Base-by-base conservation (phyloP, 371 early-diverging fungal genomes). In the Mucor ambiguus region DNA sequence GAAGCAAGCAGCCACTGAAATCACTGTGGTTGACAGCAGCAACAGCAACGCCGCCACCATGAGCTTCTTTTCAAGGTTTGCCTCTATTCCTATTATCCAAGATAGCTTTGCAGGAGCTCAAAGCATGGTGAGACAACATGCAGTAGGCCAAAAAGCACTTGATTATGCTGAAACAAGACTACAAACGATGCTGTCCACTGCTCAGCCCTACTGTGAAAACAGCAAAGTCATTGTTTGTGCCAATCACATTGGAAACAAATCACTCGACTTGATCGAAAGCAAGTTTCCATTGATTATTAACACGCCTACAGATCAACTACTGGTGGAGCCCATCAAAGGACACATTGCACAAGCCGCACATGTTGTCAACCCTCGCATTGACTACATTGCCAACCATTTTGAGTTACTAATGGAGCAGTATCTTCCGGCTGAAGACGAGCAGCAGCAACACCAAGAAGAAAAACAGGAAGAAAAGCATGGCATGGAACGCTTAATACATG, bases 71-170 rank as follows among this genome's bases (percentile, higher is more conserved):
- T 62, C 64, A 20, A 68, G 72, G 11, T 18, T 72, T 44, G 68
- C 62, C 20, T 65, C 68, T 24, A 64, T 72, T 12, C 72, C 72
- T 14, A 68, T 72, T 33, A 62, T 72, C 28, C 68, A 72, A 61
- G 72, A 72, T 32, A 64, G 72, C 30, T 59, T 61, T 16, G 10
- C 26, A 9, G 68, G 68, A 14, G 65, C 68, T 11, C 72, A 72
- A 12, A 60, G 68, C 9, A 61, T 65, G 32, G 68, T 65, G n/a
- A 56, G 58, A 61, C 66, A 68, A 28, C 61, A 72, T 30, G 35
- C 46, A 18, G 59, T 64, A 22, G 72, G 72, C 10, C 60, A 68
- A 68, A 61, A 43, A 18, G 72, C 68, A 44, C 68, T 72, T 61
- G 59, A 72, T 16, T 68, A 55, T 55, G 72, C 72, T 61, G 72